These are phyloP conservation scores for Saccharomycopsis oosterbeekiorum DNA, from an alignment of 805 yeast species.

Conservation along the genomic window DNA sequence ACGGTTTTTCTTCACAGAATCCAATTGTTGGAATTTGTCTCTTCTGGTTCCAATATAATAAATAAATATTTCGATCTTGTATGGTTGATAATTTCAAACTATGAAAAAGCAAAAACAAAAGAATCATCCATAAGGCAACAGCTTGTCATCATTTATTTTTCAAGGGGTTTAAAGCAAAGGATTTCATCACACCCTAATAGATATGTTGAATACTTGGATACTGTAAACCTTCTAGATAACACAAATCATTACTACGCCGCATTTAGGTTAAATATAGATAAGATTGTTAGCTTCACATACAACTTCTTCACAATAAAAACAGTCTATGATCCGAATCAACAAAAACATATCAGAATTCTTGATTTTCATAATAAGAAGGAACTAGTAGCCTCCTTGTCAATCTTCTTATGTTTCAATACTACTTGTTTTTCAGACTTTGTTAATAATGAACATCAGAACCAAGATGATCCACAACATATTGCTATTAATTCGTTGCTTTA, in stretches of 20 bases:
- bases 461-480: background rate
- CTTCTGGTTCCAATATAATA: background rate
- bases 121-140: background rate
- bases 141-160: conserved; percentile 4
- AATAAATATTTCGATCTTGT: background rate
- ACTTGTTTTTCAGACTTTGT: background rate
- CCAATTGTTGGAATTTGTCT: background rate
- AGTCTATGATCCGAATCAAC: background rate
- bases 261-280: background rate
- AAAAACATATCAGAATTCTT: background rate
- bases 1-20: background rate
- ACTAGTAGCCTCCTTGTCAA: background rate
- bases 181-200: conserved; percentile 1
- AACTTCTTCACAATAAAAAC: background rate
- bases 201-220: background rate
- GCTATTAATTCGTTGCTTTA: background rate
- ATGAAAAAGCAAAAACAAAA: background rate
- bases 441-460: background rate
- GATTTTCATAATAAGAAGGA: background rate
- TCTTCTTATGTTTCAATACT: background rate
- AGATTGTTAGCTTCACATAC: background rate
- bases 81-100: background rate
- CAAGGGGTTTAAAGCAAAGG: conserved; percentile 5
- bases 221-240: background rate
- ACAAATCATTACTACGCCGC: background rate